Conservation (phyloP, 768 basidiomycete genomes). For the Suillus sp. region DNA sequence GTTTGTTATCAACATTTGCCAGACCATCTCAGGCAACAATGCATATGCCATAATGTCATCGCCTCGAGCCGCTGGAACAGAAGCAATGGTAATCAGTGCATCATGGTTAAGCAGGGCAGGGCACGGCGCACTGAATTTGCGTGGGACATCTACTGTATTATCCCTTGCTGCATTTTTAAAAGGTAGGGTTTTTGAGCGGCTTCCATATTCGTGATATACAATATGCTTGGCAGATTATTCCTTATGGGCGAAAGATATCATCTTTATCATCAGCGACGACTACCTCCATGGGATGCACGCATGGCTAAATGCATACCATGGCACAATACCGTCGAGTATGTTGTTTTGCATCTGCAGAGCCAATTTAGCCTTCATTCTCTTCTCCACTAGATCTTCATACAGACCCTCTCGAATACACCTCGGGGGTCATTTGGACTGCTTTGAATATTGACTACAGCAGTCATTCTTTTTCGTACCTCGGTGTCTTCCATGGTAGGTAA, state of each 20-base stretch:
- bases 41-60: conserved; percentile 81
- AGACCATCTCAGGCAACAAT: conserved; percentile 71
- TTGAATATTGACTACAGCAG: conserved; percentile 94
- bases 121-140: conserved; percentile 66
- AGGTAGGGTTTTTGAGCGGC: conserved; percentile 49
- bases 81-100: conserved; percentile 90
- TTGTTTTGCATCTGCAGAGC: neutral
- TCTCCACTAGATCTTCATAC: conserved; percentile 58
- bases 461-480: conserved; percentile 94
- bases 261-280: conserved; percentile 88
- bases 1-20: conserved; percentile 10
- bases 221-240: conserved; percentile 62
- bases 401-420: conserved; percentile 61
- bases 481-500: conserved; percentile 85
- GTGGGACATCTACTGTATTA: conserved; percentile 85
- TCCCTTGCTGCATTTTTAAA: conserved; percentile 83
- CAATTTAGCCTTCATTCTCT: neutral
- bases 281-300: conserved; percentile 92
- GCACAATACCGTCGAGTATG: conserved; percentile 63
- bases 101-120: conserved; percentile 79
- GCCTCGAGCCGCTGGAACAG: conserved; percentile 89
- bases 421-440: conserved; percentile 95
- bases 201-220: conserved; percentile 12
- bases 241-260: conserved; percentile 92
- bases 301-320: conserved; percentile 87